Conservation (phyloP, 1,284 basidiomycete species). For the Pseudozyma hubeiensis region DNA sequence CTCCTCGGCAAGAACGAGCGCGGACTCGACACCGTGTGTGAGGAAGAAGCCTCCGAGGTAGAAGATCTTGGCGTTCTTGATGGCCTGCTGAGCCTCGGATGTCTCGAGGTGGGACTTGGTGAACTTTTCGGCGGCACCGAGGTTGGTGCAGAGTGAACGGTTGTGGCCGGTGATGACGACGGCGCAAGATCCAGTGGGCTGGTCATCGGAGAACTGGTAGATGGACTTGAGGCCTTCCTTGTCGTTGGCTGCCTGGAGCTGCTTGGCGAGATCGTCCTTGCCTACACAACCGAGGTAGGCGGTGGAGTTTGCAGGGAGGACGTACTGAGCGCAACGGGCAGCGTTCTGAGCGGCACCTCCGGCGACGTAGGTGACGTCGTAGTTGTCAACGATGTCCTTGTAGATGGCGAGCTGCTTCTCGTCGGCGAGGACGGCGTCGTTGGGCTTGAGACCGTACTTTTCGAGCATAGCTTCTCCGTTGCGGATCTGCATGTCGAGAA, state of each 20-base stretch:
- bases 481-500: constrained; percentile 70
- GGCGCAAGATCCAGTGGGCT: constrained; percentile 95
- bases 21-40: constrained; percentile 86
- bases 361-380: constrained; percentile 89
- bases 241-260: constrained; percentile 90
- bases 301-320: constrained; percentile 77
- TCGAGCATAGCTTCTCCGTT: constrained; percentile 84
- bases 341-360: constrained; percentile 97
- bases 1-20: constrained; percentile 81
- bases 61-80: constrained; percentile 85
- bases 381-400: constrained; percentile 83
- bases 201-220: constrained; percentile 87
- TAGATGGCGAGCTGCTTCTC: constrained; percentile 83
- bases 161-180: constrained; percentile 94
- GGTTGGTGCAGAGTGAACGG: constrained; percentile 91
- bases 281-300: constrained; percentile 96
- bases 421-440: constrained; percentile 95
- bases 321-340: constrained; percentile 91
- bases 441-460: constrained; percentile 92
- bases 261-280: constrained; percentile 87
- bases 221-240: constrained; percentile 89
- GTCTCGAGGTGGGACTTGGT: constrained; percentile 82
- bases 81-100: constrained; percentile 79
- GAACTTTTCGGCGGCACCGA: constrained; percentile 91
- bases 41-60: constrained; percentile 99